phyloP scores from a whole-genome alignment of 2,329 filamentous ascomycete genomes.

The Ceratocystis ficicola region DNA sequence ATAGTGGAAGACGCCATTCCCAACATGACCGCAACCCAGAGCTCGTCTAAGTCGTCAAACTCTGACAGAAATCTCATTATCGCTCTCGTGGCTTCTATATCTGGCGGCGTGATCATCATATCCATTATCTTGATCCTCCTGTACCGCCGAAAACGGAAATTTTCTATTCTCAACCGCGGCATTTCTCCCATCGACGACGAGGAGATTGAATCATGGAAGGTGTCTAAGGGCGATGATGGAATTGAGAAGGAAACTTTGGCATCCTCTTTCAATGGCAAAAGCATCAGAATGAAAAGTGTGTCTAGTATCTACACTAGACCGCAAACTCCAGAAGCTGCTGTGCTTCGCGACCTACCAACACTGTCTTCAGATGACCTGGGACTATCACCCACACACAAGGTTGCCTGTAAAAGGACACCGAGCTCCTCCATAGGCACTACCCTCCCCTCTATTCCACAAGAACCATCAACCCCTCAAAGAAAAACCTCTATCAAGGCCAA shows the following conservation, averaged over 20 bases:
- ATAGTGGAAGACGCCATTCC: not conserved
- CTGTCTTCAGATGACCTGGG: not conserved
- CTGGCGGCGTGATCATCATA: constrained; percentile 31
- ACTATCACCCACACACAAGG: not conserved
- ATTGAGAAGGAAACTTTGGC: constrained; percentile 26
- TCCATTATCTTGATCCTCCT: constrained; percentile 31
- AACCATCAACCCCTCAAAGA: constrained; percentile 26
- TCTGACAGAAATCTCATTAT: constrained; percentile 37
- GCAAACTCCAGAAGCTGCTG: not conserved
- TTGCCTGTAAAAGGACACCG: constrained; percentile 20
- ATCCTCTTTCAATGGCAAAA: not conserved
- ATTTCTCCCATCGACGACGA: constrained; percentile 52
- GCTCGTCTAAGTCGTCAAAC: not conserved
- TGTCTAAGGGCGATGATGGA: constrained; percentile 26
- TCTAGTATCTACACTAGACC: not conserved
- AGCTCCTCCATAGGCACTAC: constrained; percentile 19
- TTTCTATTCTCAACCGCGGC: constrained; percentile 40
- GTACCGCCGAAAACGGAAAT: constrained; percentile 31
- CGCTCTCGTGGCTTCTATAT: constrained; percentile 40
- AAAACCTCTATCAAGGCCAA: not conserved
- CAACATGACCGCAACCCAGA: not conserved
- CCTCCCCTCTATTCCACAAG: constrained; percentile 26
- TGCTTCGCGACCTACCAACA: not conserved
- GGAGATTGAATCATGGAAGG: constrained; percentile 54
- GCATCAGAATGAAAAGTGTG: not conserved